Evolutionary conservation across 331 rosid genomes (phyloP), one percentile per base, ranked within the genome.

Genomic region (Stylosanthes scabra): DNA sequence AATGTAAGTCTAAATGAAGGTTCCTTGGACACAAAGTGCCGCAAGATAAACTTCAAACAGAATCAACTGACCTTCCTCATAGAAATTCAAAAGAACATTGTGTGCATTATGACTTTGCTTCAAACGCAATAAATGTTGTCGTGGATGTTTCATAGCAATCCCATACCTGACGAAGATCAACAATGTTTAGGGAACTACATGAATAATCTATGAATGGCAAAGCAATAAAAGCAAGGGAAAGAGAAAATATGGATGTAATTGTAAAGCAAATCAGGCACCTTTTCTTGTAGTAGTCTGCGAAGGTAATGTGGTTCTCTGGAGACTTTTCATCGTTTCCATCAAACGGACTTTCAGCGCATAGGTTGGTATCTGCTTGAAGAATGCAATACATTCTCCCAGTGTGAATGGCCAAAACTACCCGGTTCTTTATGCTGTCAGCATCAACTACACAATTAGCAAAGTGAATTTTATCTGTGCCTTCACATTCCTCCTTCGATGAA

Each of bases 41-140:
- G 47, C 51, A 55, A 42, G 64, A 70, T 46, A 66, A 82, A 68
- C 58, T 80, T 68, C 70, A 68, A 74, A 28, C 44, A 72, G 80
- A 81, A 73, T 78, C n/a, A 76, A 80, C 87, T 41, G 56, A 95
- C 99, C 99, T 83, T 84, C 86, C 57, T 85, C 88, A 7, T 66
- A 71, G 37, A 87, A 80, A 87, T 95, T 86, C 81, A 90, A 87
- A 72, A 95, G 89, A 82, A 95, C 96, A 82, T 95, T 95, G 86
- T 91, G 97, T 10, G 99, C 83, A 59, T 86, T 91, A 82, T 95
- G 99, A 71, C 93, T 86, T 87, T 95, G 99, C 88, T 86, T 95
- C 87, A 95, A 80, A 59, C 83, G 89, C 84, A 95, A 66, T 83
- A 95, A 58, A 66, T 91, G 88, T 74, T 91, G 97, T 55, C 81